Evolutionary conservation across 345 rosid species (phyloP).

Genomic region (Euphorbia lathyris): DNA sequence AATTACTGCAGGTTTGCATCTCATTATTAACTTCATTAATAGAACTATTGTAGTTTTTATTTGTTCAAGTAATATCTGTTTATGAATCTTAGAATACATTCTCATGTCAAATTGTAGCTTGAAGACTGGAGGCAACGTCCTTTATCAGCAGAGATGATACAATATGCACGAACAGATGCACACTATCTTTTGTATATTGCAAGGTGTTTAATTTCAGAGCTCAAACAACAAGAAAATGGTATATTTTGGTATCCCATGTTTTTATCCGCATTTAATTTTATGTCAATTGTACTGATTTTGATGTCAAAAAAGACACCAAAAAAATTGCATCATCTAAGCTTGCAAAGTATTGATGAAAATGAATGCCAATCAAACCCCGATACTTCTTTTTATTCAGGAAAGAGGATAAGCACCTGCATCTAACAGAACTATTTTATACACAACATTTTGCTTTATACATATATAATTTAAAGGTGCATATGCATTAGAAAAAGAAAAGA

Average conservation of each 20-base stretch:
- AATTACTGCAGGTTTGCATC: conserved; percentile 70
- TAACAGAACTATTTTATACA: neutral
- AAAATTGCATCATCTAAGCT: neutral
- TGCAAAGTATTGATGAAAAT: neutral
- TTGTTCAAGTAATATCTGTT: neutral
- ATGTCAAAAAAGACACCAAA: conserved; percentile 1
- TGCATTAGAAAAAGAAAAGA: neutral
- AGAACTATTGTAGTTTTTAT: neutral
- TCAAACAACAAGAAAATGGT: conserved; percentile 62
- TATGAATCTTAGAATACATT: neutral
- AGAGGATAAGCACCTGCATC: neutral
- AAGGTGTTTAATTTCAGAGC: conserved; percentile 53
- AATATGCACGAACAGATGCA: conserved; percentile 79
- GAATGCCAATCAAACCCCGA: neutral
- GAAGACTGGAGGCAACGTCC: conserved; percentile 99
- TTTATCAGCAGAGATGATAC: conserved; percentile 66
- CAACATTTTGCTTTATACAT: neutral
- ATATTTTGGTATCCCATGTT: conserved; percentile 15
- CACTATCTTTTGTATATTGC: conserved; percentile 80
- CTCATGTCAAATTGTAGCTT: conserved; percentile 48
- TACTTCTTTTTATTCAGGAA: neutral
- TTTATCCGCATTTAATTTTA: conserved; percentile 6
- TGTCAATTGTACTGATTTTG: conserved; percentile 11
- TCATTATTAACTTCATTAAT: conserved; percentile 1
- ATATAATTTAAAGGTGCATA: neutral